These are phyloP conservation scores for Lactifluus pinguis DNA, from an alignment of 768 basidiomycete species.

Conservation along the genomic window DNA sequence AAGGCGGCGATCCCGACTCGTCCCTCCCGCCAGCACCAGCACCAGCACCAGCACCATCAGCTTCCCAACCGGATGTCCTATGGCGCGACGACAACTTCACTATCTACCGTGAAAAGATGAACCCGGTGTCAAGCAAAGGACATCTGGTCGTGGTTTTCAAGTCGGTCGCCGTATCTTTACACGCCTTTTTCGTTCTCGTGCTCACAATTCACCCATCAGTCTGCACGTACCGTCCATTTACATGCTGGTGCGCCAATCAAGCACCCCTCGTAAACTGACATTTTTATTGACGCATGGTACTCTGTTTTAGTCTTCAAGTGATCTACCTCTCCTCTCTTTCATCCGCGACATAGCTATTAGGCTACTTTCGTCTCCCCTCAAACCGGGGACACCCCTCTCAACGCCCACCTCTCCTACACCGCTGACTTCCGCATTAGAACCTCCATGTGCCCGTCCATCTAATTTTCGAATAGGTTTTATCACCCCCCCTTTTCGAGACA, in stretches of 20 bases:
- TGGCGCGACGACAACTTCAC: conserved; percentile 77
- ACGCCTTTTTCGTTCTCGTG: conserved; percentile 2
- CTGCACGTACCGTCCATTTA: conserved; percentile 75
- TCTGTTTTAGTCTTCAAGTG: conserved; percentile 52
- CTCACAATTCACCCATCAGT: conserved; percentile 30
- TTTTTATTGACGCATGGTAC: conserved; percentile 9
- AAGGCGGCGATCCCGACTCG: conserved; percentile 28
- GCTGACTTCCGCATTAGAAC: conserved; percentile 20
- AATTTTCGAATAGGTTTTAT: conserved; percentile 66
- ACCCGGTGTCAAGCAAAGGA: conserved; percentile 64
- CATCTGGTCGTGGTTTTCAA: conserved; percentile 73
- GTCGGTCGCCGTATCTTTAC: conserved; percentile 32
- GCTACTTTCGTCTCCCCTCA: conserved; percentile 41
- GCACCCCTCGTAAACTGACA: not conserved
- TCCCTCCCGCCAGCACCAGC: conserved; percentile 41
- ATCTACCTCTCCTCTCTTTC: conserved; percentile 61
- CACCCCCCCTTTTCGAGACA: conserved; percentile 67
- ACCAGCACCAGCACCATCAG: conserved; percentile 33
- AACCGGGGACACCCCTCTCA: conserved; percentile 19
- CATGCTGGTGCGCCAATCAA: conserved; percentile 43
- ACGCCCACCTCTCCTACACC: conserved; percentile 6
- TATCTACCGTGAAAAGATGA: conserved; percentile 56
- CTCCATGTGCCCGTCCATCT: conserved; percentile 23
- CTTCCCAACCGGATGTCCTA: conserved; percentile 49
- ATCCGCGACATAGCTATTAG: conserved; percentile 49